Percentiles rank a stretch among this genome's conserved stretches.
phyloP scores from a whole-genome alignment of 768 basidiomycete genomes.

The Calocybe cyanea region DNA sequence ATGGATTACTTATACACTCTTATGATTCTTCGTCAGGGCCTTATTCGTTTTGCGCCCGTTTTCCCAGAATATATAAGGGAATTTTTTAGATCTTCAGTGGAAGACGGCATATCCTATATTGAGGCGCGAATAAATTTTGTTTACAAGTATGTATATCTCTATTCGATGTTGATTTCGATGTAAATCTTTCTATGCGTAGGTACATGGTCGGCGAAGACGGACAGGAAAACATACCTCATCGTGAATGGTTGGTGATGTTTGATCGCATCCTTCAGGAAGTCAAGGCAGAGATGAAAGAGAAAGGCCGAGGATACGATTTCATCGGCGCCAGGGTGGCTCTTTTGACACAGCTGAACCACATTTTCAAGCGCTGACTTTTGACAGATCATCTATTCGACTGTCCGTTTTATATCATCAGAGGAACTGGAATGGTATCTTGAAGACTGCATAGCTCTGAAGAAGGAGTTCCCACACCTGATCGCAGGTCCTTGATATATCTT shows the following conservation, averaged over 20 bases:
- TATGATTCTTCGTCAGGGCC: conserved; percentile 24
- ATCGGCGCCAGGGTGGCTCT: conserved; percentile 56
- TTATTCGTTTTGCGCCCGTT: conserved; percentile 53
- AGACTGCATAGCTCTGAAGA: conserved; percentile 71
- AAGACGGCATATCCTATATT: conserved; percentile 69
- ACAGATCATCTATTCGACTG: conserved; percentile 69
- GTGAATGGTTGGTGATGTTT: conserved; percentile 55
- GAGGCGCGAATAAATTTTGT: conserved; percentile 69
- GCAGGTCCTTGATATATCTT: conserved; percentile 42
- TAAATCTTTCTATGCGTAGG: conserved; percentile 27
- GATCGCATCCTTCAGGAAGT: conserved; percentile 49
- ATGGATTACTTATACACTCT: not conserved
- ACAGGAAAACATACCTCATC: conserved; percentile 51
- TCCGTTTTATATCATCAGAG: conserved; percentile 51
- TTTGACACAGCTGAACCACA: not conserved
- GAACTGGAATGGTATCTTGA: conserved; percentile 65
- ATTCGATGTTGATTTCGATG: not conserved
- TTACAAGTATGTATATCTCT: conserved; percentile 36
- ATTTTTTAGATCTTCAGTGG: conserved; percentile 58
- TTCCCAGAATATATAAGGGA: conserved; percentile 57
- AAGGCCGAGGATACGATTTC: conserved; percentile 59
- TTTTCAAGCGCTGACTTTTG: not conserved
- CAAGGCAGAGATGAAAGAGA: conserved; percentile 42
- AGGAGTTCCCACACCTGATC: conserved; percentile 70
- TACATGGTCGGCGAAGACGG: conserved; percentile 57